Evolutionary conservation across 495 filamentous ascomycete species (phyloP).

Genomic region (Talaromyces wortmannii): DNA sequence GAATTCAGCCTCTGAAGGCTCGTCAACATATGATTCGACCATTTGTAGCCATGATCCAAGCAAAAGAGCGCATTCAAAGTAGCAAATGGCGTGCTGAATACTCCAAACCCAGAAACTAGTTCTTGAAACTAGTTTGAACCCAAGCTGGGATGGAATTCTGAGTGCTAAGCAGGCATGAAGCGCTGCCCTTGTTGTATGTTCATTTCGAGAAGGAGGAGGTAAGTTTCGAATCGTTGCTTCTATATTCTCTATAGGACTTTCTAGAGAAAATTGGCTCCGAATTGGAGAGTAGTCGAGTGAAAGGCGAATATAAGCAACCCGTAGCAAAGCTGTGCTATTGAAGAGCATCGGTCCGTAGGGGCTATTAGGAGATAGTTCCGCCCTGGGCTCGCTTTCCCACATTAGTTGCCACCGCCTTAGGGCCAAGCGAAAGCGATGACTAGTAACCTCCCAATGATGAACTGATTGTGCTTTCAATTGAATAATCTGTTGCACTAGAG

Average conservation of each 20-base stretch:
- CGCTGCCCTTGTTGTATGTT: constrained; percentile 18
- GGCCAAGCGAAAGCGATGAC: neutral
- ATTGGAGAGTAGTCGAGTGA: constrained; percentile 17
- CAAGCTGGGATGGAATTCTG: constrained; percentile 28
- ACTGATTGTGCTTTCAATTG: neutral
- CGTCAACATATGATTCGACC: neutral
- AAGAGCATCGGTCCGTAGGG: constrained; percentile 27
- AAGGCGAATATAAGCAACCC: constrained; percentile 27
- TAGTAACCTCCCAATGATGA: no score
- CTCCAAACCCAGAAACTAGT: constrained; percentile 43
- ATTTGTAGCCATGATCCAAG: constrained; percentile 38
- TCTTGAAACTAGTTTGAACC: constrained; percentile 36
- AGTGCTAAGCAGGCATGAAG: constrained; percentile 30
- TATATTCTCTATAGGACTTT: constrained; percentile 14
- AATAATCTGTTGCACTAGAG: neutral
- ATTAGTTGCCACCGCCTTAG: constrained; percentile 20
- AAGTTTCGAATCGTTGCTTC: constrained; percentile 3
- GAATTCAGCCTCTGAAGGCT: neutral
- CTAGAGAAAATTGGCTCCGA: constrained; percentile 10
- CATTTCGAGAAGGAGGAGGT: constrained; percentile 5
- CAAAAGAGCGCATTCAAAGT: constrained; percentile 40
- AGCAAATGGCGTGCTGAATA: constrained; percentile 39
- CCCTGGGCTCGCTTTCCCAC: constrained; percentile 26
- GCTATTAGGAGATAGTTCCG: constrained; percentile 21
- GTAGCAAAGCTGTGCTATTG: constrained; percentile 28